A percentile compares a stretch with the other conserved stretches of the same genome.
phyloP scores from a whole-genome alignment of 2,329 filamentous ascomycete species.

The Mycosphaerella sp. region DNA sequence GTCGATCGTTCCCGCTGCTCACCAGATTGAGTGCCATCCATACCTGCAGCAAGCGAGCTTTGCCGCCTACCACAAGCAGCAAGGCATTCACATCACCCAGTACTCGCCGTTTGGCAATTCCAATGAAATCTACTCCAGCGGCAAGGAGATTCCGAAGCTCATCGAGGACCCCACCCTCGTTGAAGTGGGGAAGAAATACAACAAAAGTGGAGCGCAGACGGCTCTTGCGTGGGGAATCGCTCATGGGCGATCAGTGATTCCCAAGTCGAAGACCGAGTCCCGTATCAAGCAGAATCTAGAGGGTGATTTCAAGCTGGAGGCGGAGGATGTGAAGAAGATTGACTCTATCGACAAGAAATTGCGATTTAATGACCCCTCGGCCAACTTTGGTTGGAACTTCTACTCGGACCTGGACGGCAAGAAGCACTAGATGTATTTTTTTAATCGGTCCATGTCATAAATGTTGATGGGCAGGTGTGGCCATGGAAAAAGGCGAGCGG shows the following conservation, averaged over 20 bases:
- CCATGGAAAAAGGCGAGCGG: too few species aligned
- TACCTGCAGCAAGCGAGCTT: conserved; percentile 49
- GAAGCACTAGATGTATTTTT: conserved; percentile 20
- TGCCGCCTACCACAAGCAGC: conserved; percentile 43
- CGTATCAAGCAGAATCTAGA: conserved; percentile 34
- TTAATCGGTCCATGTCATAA: too few species aligned
- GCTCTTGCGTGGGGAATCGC: conserved; percentile 51
- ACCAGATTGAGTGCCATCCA: conserved; percentile 49
- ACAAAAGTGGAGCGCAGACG: conserved; percentile 47
- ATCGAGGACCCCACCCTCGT: conserved; percentile 47
- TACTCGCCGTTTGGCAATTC: conserved; percentile 52
- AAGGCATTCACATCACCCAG: conserved; percentile 49
- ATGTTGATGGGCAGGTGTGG: too few species aligned
- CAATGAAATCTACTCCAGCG: conserved; percentile 45
- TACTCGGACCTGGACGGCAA: conserved; percentile 56
- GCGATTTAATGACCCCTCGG: conserved; percentile 55
- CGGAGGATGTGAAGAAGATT: conserved; percentile 53
- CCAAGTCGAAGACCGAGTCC: conserved; percentile 45
- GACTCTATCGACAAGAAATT: conserved; percentile 53
- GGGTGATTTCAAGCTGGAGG: conserved; percentile 52
- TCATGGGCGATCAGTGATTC: conserved; percentile 47
- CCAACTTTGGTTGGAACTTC: conserved; percentile 52
- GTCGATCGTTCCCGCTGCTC: conserved; percentile 27
- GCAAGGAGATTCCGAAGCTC: conserved; percentile 42
- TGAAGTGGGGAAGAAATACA: conserved; percentile 48